These are phyloP conservation scores for Psilocybe azurescens DNA, from an alignment of 768 basidiomycete genomes.

Conservation along the genomic window DNA sequence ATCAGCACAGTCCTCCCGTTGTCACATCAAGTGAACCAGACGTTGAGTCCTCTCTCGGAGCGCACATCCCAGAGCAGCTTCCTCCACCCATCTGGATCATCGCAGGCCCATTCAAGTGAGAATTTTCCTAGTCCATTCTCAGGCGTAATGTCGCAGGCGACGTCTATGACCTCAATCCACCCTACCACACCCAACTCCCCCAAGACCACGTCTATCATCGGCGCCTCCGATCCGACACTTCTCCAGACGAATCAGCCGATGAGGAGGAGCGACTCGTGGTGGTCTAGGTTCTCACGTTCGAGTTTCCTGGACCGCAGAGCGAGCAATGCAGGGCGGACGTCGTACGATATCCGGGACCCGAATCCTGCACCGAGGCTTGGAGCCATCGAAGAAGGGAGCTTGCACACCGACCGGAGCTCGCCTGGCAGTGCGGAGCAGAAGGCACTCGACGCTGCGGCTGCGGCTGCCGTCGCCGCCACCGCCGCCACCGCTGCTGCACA, in stretches of 20 bases:
- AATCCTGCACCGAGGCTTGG: slow-evolving; percentile 72
- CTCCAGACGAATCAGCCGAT: slow-evolving; percentile 47
- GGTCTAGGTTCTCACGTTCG: slow-evolving; percentile 72
- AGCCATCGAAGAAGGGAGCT: slow-evolving; percentile 59
- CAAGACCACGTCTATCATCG: slow-evolving; percentile 44
- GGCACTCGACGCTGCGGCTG: background rate
- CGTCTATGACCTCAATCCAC: slow-evolving; percentile 34
- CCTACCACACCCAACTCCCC: slow-evolving; percentile 28
- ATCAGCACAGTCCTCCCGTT: slow-evolving; percentile 39
- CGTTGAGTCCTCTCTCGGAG: slow-evolving; percentile 45
- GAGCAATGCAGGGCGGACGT: slow-evolving; percentile 42
- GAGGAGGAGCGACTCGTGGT: slow-evolving; percentile 78
- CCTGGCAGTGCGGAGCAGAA: slow-evolving; percentile 14
- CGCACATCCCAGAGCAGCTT: slow-evolving; percentile 40
- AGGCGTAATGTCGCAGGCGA: slow-evolving; percentile 28
- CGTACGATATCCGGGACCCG: slow-evolving; percentile 76
- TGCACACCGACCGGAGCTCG: slow-evolving; percentile 33
- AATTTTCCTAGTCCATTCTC: slow-evolving; percentile 30
- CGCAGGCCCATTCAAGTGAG: slow-evolving; percentile 32
- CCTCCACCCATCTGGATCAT: slow-evolving; percentile 31
- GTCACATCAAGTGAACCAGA: slow-evolving; percentile 34
- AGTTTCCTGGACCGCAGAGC: slow-evolving; percentile 64
- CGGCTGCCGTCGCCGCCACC: background rate
- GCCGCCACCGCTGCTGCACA: background rate
- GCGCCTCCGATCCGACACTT: slow-evolving; percentile 38